Base-by-base conservation (phyloP, 345 rosid genomes). In the Bretschneidera sinensis region DNA sequence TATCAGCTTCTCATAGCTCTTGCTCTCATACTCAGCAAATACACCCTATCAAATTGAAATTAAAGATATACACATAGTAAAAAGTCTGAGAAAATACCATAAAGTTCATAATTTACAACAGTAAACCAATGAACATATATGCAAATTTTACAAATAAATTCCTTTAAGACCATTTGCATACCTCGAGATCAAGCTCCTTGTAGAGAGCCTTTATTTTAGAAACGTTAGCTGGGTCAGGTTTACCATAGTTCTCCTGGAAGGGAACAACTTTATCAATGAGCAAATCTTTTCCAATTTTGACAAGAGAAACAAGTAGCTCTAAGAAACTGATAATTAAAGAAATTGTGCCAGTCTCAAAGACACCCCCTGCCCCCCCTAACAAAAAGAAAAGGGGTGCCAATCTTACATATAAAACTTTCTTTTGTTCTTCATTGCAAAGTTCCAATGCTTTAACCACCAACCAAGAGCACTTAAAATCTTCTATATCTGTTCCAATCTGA, bases 391-490 rank as follows among this genome's bases (percentile, higher is more conserved):
- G 8, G 43, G 18, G 51, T 55, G 34, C 14, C 39, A 23, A 20
- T 53, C 71, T 79, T 80, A 88, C 92, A 69, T 67, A 45, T 71
- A 86, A 56, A 17, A 78, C 51, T 74, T 82, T 77, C 76, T 84
- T 81, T 59, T 89, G 95, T 57, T 81, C 91, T 61, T 78, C 78
- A 15, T 71, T 83, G 69, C 81, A 80, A 43, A 76, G 73, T 76
- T 84, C 89, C 43, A 89, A 72, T 17, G 95, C 89, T 70, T 83
- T 86, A 16, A 86, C 95, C 53, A 89, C 86, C 81, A 89, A 67
- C 97, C 97, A 89, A 2, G 97, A 84, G 80, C 95, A 89, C 75
- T 89, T 89, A 58, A 81, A 81, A 71, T 89, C 97, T 80, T 84
- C 89, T 48, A 86, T 89, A 73, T 89, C 95, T 4, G 95, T 86